Percentiles rank a stretch among this genome's conserved stretches.
Evolutionary conservation across 345 rosid species (phyloP).

Genomic region (Euphorbia lathyris): DNA sequence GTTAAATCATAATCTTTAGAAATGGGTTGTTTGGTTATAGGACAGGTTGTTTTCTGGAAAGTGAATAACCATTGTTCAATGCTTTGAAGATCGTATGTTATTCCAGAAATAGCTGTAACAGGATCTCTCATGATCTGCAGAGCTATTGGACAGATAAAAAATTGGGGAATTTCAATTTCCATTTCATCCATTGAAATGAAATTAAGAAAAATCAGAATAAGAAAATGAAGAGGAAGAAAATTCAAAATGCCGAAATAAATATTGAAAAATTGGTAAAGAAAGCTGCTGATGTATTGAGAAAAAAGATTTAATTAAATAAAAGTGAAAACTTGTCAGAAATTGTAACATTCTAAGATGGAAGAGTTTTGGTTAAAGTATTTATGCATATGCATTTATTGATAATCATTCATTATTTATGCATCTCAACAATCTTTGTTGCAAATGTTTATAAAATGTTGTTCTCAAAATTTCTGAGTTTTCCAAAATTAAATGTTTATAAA

Average conservation of each 20-base stretch:
- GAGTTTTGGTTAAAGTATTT: no score
- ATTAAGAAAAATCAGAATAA: background rate
- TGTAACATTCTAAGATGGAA: background rate
- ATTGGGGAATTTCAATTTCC: conserved; percentile 57
- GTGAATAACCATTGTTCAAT: conserved; percentile 68
- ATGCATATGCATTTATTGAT: no score
- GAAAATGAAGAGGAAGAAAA: background rate
- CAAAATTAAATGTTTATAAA: no score
- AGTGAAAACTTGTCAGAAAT: conserved; percentile 14
- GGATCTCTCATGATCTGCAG: conserved; percentile 88
- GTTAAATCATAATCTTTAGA: conserved; percentile 57
- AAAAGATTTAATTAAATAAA: conserved; percentile 1
- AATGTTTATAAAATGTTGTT: no score
- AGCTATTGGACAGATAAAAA: conserved; percentile 74
- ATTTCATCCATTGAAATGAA: conserved; percentile 32
- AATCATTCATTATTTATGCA: no score
- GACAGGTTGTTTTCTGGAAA: conserved; percentile 37
- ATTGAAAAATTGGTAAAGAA: conserved; percentile 21
- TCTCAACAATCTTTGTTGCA: no score
- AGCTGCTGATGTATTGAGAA: conserved; percentile 25
- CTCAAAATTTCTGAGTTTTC: no score
- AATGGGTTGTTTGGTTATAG: conserved; percentile 61
- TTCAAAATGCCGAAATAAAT: background rate
- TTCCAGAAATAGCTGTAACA: conserved; percentile 66
- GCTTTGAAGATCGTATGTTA: conserved; percentile 78